These are phyloP conservation scores for Phytopythium delawarense DNA, from an alignment of 352 stramenopile species.

Conservation along the genomic window DNA sequence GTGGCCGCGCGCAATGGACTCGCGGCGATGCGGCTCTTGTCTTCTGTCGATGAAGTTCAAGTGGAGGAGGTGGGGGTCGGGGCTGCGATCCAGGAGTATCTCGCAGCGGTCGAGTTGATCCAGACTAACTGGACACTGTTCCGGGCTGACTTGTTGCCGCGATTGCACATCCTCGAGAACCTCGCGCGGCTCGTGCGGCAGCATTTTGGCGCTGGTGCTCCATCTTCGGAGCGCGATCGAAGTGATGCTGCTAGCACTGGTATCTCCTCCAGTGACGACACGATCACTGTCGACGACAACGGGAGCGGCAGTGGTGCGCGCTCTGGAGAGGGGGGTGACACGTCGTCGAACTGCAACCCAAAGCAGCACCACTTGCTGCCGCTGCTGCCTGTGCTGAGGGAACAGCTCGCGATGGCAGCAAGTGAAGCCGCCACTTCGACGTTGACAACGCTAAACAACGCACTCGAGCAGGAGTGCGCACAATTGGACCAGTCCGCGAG, in stretches of 20 bases:
- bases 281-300: neutral
- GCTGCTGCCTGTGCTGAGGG: conserved; percentile 25
- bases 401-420: conserved; percentile 12
- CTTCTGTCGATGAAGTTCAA: conserved; percentile 23
- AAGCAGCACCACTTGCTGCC: conserved; percentile 47
- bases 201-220: neutral
- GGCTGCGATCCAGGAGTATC: conserved; percentile 49
- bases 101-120: conserved; percentile 38
- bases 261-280: neutral
- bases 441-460: neutral
- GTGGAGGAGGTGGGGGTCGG: neutral
- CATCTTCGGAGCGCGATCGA: neutral
- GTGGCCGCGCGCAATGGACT: conserved; percentile 75
- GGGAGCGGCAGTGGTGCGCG: neutral
- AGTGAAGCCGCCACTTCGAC: conserved; percentile 7
- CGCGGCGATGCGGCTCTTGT: conserved; percentile 33
- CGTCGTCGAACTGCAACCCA: conserved; percentile 11
- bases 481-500: conserved; percentile 24
- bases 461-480: conserved; percentile 34
- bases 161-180: conserved; percentile 69
- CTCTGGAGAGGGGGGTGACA: neutral
- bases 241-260: neutral
- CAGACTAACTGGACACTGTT: conserved; percentile 54
- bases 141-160: conserved; percentile 61
- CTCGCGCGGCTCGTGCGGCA: conserved; percentile 28